Base-by-base conservation (phyloP, 2,329 filamentous ascomycete species). In the Fusarium oxysporum region DNA sequence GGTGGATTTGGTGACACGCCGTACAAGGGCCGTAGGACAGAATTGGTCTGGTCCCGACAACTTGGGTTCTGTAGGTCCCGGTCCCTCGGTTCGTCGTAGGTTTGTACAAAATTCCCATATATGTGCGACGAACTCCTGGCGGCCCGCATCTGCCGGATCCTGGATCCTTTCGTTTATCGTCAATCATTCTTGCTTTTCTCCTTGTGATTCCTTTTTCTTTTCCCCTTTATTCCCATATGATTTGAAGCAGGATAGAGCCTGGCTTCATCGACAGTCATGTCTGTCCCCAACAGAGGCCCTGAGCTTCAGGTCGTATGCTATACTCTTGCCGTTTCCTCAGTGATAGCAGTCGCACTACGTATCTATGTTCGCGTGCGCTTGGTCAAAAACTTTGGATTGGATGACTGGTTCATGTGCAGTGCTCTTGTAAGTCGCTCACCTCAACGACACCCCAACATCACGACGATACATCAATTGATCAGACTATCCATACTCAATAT, bases 401-500 rank as follows among this genome's bases (percentile, higher is more conserved):
- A 84, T 65, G 83, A 84, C 68, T 82, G 78, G 78, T 75, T 80
- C 57, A 85, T 85, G 82, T 51, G 79, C 1, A 62, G 72, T 40
- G 83, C 83, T 35, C 73, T 80, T 62, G 81, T 82, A 55, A 70
- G 73, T 57, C 17, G 17, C 14, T 23, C 19, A 21, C 16, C 38
- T 37, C 28, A 13, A 13, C 10, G 23, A 17, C 35, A 16, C 19
- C 8, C 21, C 30, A 35, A 50, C 55, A 50, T 28, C 32, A 28
- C 23, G 23, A 30, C 32, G 12, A 33, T 21, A 19, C 23, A 25
- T 25, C n/a, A 10, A 28, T 57, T 48, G 30, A 48, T 21, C n/a
- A 28, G 40, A 48, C 33, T 25, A n/a, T 33, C 4, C 16, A 35
- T 28, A 21, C 40, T 57, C 40, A 30, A n/a, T 25, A 16, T 19